Base-by-base conservation (phyloP, 495 filamentous ascomycete species). In the Aspergillus bridgeri region DNA sequence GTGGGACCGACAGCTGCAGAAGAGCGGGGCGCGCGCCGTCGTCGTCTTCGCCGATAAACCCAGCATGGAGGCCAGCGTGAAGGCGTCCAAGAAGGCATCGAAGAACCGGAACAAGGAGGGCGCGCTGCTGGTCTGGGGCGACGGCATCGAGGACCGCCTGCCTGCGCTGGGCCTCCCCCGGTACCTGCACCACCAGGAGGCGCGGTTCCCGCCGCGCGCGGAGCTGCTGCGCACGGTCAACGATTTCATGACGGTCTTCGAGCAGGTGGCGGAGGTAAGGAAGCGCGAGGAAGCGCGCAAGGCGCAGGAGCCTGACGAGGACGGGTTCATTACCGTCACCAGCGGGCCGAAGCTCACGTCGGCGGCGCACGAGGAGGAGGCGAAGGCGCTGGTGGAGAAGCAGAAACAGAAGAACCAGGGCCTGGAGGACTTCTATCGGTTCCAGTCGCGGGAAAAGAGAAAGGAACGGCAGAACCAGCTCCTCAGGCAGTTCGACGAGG, bases 311-410 rank as follows among this genome's bases (percentile, higher is more conserved):
- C 90, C 94, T 9, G 94, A 98, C 68, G 91, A 90, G 66, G 95
- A 98, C 72, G 94, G 94, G 9, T 98, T 98, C 67, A 80, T 97
- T 20, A 97, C 91, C 27, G 95, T 98, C 25, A 89, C 86, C 4
- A 80, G 88, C 55, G 92, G 92, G 15, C 76, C 76, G 43, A 85
- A 88, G 55, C 77, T 79, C 9, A 91, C 89, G 13, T 86, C 89
- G 8, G 82, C 88, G 3, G 90, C 89, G 18, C 77, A 83, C 47
- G 82, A 85, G 58, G 88, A 89, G 63, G 90, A 91, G 64, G 86
- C 88, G 11, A 83, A 86, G 71, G 85, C 83, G 66, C 79, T 86
- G 63, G 82, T 83, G 59, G 82, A 85, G 72, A 85, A 84, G 78
- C 86, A 91, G 81, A 79, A 89, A 67, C 86, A 91, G 76, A 84